These are phyloP conservation scores for Penicillium sp. DNA, from an alignment of 2,329 filamentous ascomycete genomes.

Conservation along the genomic window DNA sequence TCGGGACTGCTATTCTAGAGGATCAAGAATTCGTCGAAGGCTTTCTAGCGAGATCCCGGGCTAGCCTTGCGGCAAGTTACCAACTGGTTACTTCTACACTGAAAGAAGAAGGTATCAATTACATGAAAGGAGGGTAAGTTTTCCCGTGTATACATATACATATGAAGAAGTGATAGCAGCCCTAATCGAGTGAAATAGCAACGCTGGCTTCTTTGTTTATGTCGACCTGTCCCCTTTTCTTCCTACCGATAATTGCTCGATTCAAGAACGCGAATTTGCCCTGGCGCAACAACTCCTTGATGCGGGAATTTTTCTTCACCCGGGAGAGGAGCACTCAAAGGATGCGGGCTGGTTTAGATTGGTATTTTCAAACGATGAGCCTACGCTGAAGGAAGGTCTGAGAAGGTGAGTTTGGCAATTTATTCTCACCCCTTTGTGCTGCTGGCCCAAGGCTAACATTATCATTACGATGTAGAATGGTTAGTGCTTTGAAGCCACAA, in stretches of 20 bases:
- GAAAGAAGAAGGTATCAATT: conserved; percentile 43
- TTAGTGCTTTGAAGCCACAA: neutral
- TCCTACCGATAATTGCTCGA: conserved; percentile 17
- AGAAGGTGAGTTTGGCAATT: conserved; percentile 26
- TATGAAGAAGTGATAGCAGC: neutral
- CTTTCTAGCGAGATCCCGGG: conserved; percentile 30
- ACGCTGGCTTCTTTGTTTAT: conserved; percentile 54
- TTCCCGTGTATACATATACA: neutral
- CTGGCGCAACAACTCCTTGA: conserved; percentile 51
- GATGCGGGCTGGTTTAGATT: conserved; percentile 59
- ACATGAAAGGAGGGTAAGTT: conserved; percentile 38
- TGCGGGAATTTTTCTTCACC: conserved; percentile 56
- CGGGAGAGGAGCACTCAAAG: conserved; percentile 50
- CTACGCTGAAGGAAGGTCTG: conserved; percentile 41
- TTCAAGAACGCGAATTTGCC: conserved; percentile 47
- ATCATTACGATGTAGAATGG: neutral
- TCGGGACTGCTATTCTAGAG: conserved; percentile 36
- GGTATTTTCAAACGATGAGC: conserved; percentile 51
- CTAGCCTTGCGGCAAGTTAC: conserved; percentile 31
- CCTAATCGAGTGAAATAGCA: conserved; percentile 25
- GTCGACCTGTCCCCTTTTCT: conserved; percentile 50
- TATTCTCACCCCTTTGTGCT: neutral
- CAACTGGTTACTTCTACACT: conserved; percentile 38
- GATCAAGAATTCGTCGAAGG: conserved; percentile 41
- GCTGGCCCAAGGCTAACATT: no score